Evolutionary conservation across 345 rosid species (phyloP).

Genomic region (Trapa incisa): DNA sequence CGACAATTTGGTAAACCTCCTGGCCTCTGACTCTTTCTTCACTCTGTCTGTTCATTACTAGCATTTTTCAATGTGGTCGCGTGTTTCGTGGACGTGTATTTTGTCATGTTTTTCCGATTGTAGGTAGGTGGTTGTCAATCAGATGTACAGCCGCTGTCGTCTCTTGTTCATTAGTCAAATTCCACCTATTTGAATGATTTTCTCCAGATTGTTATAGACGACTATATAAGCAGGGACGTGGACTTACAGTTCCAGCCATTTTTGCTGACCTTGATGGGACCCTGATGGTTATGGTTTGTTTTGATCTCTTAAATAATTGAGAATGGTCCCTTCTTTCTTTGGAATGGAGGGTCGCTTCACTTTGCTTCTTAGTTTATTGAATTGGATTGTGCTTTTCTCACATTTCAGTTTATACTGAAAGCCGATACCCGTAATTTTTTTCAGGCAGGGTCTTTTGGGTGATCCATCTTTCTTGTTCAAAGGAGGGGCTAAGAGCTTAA

Average conservation of each 20-base stretch:
- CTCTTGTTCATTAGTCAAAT: background rate
- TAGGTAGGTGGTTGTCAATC: background rate
- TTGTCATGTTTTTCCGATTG: background rate
- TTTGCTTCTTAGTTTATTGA: background rate
- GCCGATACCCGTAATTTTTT: background rate
- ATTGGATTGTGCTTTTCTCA: background rate
- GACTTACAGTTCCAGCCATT: background rate
- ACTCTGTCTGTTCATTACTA: background rate
- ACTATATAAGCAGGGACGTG: background rate
- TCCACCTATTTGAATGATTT: too few relatives aligned
- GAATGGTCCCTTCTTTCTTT: background rate
- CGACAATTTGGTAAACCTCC: background rate
- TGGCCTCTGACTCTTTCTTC: background rate
- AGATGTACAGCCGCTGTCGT: background rate
- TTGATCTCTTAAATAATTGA: background rate
- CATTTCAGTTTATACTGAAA: background rate
- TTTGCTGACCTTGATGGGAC: background rate
- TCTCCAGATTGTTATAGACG: background rate
- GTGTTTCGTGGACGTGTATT: background rate
- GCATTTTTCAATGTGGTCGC: background rate
- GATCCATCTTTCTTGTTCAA: background rate
- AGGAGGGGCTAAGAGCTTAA: background rate
- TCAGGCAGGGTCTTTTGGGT: background rate
- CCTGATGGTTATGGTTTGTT: background rate
- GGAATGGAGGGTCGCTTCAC: background rate